A percentile compares a stretch with the other conserved stretches of the same genome.
These are phyloP conservation scores for Bigelowiella natans DNA, from an alignment of 78 protist species.

Conservation along the genomic window DNA sequence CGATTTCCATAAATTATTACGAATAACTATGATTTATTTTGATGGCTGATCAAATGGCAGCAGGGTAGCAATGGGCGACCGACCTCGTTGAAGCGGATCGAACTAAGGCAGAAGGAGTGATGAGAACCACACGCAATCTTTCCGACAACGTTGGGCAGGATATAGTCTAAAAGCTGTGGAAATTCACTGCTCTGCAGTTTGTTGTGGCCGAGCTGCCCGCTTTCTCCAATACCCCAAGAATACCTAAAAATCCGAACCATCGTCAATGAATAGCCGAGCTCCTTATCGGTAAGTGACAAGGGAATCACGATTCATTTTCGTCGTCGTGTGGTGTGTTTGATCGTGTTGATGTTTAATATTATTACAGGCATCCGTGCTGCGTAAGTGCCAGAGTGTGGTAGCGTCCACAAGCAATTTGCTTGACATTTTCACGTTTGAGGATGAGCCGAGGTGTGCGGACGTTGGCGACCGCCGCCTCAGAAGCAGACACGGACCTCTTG, in stretches of 20 bases:
- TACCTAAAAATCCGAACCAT: no score
- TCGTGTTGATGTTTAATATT: no score
- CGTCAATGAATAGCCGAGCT: no score
- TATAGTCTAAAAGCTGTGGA: background rate
- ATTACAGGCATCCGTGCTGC: background rate
- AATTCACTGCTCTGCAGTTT: background rate
- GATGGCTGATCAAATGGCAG: no score
- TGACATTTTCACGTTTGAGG: background rate
- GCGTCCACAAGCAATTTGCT: background rate
- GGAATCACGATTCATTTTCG: no score
- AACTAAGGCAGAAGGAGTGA: background rate
- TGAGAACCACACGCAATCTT: background rate
- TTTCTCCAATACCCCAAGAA: background rate
- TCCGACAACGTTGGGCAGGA: background rate
- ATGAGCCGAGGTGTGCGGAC: background rate
- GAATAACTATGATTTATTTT: no score
- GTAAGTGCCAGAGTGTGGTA: constrained; percentile 1
- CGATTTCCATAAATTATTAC: no score
- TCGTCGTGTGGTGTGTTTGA: no score
- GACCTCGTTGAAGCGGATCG: background rate
- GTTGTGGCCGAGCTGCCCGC: constrained; percentile 10
- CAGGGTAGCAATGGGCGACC: no score
- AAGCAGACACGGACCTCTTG: background rate
- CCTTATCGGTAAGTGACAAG: no score
- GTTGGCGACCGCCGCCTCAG: background rate